Base-by-base conservation (phyloP, 2,329 filamentous ascomycete genomes). In the Cladosporium sp. region DNA sequence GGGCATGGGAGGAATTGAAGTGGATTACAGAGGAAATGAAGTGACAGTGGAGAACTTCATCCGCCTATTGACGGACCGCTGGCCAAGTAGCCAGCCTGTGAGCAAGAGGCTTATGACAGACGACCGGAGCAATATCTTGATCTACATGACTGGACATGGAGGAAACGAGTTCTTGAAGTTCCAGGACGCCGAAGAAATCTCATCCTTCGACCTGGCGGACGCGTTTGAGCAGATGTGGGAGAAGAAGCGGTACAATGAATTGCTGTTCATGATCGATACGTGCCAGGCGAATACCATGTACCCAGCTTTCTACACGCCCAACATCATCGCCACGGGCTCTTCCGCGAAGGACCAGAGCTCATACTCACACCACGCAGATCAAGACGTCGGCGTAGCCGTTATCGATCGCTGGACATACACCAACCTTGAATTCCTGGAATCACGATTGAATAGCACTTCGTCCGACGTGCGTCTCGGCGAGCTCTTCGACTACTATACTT, bases 191-290 rank as follows among this genome's bases (percentile, higher is more conserved):
- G 94, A 99, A 73, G 94, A 99, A 75, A 97, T 99, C 64, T 92
- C 91, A 57, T 91, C 91, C 0, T 97, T 95, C 72, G 94, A 99
- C 75, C 78, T 99, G 58, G 94, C 95, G 4, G 91, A 99, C 74
- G 94, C 94, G 0, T 97, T 99, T 72, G 91, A 95, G 75, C 93
- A 99, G 79, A 99, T 99, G 94, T 97, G 92, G 90, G 94, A 99
- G 81, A 99, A 99, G 85, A 95, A 95, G 78, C 87, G 94, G 79
- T 99, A 97, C 75, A 90, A 97, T 73, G 94, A 99, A 75, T 86
- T 99, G 65, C 84, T 99, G 58, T 99, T 99, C 80, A 99, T 99
- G 94, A 99, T 99, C 75, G 94, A 99, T 74, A 99, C 94, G 0
- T 99, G 94, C 77, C 94, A 99, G 77, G 94, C 94, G 56, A 99